Percentiles rank a stretch among this genome's conserved stretches.
Conservation (phyloP, 2,329 filamentous ascomycete genomes). For the Pseudonectria buxi region DNA sequence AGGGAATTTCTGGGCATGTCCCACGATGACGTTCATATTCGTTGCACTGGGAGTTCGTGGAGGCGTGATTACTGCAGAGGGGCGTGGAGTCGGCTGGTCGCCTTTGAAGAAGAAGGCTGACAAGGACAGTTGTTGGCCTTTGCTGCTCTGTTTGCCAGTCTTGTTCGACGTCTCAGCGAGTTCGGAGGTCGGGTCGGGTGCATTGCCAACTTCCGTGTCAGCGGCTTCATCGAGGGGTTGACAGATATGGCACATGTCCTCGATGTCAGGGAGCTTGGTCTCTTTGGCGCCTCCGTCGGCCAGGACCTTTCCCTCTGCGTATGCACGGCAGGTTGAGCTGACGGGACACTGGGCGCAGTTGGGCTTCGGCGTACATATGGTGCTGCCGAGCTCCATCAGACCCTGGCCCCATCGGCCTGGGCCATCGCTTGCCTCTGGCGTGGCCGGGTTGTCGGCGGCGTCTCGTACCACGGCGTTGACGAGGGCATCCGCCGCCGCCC, state of each 20-base stretch:
- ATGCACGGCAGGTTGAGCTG: slow-evolving; percentile 43
- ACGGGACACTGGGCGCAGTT: slow-evolving; percentile 48
- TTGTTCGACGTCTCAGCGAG: slow-evolving; percentile 3
- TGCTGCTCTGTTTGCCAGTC: slow-evolving; percentile 7
- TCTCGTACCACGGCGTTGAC: slow-evolving; percentile 45
- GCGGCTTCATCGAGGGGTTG: slow-evolving; percentile 36
- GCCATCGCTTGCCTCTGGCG: slow-evolving; percentile 35
- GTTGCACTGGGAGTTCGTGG: slow-evolving; percentile 7
- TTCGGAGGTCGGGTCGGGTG: too few species aligned
- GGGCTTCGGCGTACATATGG: slow-evolving; percentile 53
- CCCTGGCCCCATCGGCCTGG: slow-evolving; percentile 59
- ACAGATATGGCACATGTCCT: slow-evolving; percentile 45
- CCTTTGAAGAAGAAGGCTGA: slow-evolving; percentile 31
- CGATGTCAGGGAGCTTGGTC: slow-evolving; percentile 35
- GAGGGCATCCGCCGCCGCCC: slow-evolving; percentile 51
- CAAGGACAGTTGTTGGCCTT: slow-evolving; percentile 25
- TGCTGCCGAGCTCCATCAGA: slow-evolving; percentile 60
- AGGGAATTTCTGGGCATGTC: slow-evolving; percentile 45
- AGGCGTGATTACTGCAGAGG: slow-evolving; percentile 3
- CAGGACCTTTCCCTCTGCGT: slow-evolving; percentile 37
- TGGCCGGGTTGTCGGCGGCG: slow-evolving; percentile 13
- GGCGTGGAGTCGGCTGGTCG: not conserved
- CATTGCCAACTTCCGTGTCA: not conserved
- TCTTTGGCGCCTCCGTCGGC: slow-evolving; percentile 12
- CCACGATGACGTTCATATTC: slow-evolving; percentile 30